Base-by-base conservation (phyloP, 768 basidiomycete species). In the Artomyces pyxidatus region DNA sequence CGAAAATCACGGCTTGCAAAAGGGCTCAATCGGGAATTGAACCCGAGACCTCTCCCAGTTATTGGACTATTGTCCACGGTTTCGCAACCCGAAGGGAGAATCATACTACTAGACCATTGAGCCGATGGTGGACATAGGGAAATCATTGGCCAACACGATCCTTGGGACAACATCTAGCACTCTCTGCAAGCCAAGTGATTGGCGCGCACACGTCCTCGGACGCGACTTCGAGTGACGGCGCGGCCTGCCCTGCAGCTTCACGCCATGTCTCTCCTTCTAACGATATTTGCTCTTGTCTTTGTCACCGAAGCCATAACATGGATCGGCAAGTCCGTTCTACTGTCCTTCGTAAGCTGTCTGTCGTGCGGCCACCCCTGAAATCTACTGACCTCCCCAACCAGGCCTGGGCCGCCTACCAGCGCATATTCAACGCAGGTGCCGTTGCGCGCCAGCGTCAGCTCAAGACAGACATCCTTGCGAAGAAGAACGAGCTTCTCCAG, bases 271-370 rank as follows among this genome's bases (percentile, higher is more conserved):
- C 78, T 94, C 49, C 80, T 92, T 37, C 59, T 92, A 48, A 77
- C 87, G 22, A 87, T 95, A 52, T 90, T 97, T 61, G 64, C 75
- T 16, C 75, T 93, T 46, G 88, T 89, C 27, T 81, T 95, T 59
- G 54, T 89, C 46, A 86, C 88, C 3, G 85, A 94, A 63, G 72
- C 91, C 58, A 76, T 95, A 52, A 78, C 83, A 42, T 94, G 91
- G 92, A 76, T 95, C 45, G 93, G 93, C 39, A 78, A 91, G 63
- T 76, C 84, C 17, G 89, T 91, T 21, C 73, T 97, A 19, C 73
- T 86, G 48, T 87, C 91, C 45, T 62, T 83, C 49, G 93, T 94
- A 59, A 54, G 88, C 78, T 38, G 8, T 1, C 21, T 22, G 19
- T n/a, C 1, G 9, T 40, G 25, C 2, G 10, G 11, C 16, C 9